Base-by-base conservation (phyloP, 495 filamentous ascomycete genomes). In the Podospora conica region DNA sequence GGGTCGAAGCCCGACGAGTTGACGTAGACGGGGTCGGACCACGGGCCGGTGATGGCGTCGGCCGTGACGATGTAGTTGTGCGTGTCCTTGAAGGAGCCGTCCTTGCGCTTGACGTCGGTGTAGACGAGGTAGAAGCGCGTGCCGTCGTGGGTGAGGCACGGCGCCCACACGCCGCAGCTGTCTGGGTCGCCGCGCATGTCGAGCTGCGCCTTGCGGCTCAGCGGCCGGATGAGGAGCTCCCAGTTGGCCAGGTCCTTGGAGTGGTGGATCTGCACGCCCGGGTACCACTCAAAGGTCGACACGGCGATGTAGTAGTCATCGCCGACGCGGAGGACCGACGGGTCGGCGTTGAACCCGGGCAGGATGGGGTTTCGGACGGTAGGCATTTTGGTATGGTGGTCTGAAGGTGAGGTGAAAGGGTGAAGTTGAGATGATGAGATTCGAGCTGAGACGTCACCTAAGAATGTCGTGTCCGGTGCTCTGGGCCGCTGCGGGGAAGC, bases 151-250 rank as follows among this genome's bases (percentile, higher is more conserved):
- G 80, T 80, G 18, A 87, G 76, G 65, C 84, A 86, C 3, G 86
- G 85, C n/a, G 86, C 85, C 85, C 85, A 88, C 54, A 89, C 72
- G 28, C 86, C 85, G 73, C 85, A 85, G 73, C 82, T 83, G 75
- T 85, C 79, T 24, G 83, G 83, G 64, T 81, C 79, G 60, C 79
- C 75, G 33, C 87, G 85, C 73, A 90, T 86, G 68, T 89, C 84
- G 22, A 88, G 74, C 70, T 90, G 87, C 28, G 79, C 80, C 40
- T 80, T 80, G 62, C 85, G 82, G 33, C 70, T 87, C 58, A 89
- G 72, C n/a, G 84, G 87, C 65, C 87, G 84, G 1, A 78, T 80
- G 31, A 86, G 80, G 24, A 87, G 76, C 23, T 79, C 74, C 86
- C 86, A 88, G 76, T 86, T 86, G 53, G 79, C 80, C 9, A 87